Conservation (phyloP, 768 basidiomycete species). For the Auricularia heimuer region DNA sequence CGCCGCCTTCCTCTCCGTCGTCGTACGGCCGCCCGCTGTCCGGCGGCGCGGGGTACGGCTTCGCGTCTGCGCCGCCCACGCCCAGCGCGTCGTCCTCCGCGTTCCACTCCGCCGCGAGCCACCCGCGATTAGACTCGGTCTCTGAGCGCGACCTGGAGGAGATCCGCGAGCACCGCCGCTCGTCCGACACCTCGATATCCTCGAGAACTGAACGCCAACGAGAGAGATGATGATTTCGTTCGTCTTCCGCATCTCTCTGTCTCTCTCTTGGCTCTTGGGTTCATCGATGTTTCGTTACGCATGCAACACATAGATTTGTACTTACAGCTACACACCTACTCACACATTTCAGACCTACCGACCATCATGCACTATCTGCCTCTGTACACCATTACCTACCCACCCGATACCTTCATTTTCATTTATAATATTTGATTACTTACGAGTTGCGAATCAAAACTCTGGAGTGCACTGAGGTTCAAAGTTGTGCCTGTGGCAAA, state of each 20-base stretch:
- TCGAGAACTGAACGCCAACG: background rate
- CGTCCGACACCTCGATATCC: background rate
- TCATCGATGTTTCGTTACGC: background rate
- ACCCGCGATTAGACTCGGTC: background rate
- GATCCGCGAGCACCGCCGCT: background rate
- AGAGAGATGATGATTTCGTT: background rate
- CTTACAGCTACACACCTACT: no score
- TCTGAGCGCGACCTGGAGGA: background rate
- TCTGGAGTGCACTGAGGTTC: no score
- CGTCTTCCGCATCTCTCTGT: background rate
- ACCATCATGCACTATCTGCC: no score
- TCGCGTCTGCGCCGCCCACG: background rate
- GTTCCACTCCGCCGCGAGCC: background rate
- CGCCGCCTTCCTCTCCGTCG: background rate
- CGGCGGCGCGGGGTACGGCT: background rate
- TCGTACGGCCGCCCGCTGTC: background rate
- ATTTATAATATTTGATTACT: no score
- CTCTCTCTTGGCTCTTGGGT: background rate
- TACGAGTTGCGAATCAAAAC: no score
- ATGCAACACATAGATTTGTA: no score
- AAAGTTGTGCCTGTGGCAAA: no score
- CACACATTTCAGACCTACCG: no score
- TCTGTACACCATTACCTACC: no score
- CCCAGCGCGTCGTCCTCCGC: background rate
- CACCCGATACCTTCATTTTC: no score